A percentile compares a stretch with the other conserved stretches of the same genome.
These are phyloP conservation scores for Carex scoparia DNA, from an alignment of 176 grass and related monocot species.

Conservation along the genomic window DNA sequence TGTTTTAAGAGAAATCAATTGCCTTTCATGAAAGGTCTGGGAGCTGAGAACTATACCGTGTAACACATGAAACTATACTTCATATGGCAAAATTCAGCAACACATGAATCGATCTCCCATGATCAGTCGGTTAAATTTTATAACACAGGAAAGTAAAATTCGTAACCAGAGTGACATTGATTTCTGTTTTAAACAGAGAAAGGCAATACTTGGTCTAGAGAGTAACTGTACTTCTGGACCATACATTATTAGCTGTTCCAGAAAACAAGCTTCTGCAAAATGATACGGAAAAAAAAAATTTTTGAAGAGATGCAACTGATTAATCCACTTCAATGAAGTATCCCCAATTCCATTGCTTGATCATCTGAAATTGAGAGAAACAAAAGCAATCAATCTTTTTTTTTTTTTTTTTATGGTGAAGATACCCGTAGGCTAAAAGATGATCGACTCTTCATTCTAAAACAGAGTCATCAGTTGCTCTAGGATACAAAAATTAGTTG, in stretches of 20 bases:
- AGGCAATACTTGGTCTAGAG: background rate
- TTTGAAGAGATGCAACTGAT: background rate
- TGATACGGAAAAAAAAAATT: background rate
- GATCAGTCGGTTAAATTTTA: background rate
- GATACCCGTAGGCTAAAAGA: background rate
- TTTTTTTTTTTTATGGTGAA: background rate
- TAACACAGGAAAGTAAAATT: constrained; percentile 3
- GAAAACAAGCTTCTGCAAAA: constrained; percentile 1
- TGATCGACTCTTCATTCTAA: background rate
- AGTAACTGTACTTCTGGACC: constrained; percentile 11
- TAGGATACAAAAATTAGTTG: background rate
- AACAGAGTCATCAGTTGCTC: background rate
- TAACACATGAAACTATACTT: too few species aligned
- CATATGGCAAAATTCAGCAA: background rate
- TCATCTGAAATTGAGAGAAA: constrained; percentile 4
- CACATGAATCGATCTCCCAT: background rate
- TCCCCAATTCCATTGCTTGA: background rate
- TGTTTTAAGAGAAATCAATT: background rate
- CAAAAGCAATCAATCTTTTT: background rate
- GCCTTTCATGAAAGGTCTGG: background rate
- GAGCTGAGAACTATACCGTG: background rate
- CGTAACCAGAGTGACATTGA: background rate
- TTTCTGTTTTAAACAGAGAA: background rate
- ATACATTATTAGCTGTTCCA: constrained; percentile 6
- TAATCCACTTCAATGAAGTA: background rate